Conservation (phyloP, 2,329 filamentous ascomycete genomes). For the Ophiocordyceps robertsii region DNA sequence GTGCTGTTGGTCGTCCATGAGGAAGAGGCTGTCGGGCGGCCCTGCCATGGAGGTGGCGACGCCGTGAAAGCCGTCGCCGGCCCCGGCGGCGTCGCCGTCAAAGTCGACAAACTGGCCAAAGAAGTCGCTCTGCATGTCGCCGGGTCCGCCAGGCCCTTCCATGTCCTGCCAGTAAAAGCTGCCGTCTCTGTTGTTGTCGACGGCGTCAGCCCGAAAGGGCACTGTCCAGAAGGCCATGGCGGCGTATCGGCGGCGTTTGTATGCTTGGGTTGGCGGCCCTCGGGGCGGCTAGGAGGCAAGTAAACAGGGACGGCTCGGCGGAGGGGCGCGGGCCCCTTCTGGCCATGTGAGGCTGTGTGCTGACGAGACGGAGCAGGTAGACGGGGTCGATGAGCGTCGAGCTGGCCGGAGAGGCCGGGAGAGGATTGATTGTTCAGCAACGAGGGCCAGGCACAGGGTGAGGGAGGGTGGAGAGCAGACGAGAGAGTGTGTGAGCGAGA, state of each 20-base stretch:
- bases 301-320: not conserved
- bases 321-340: not conserved
- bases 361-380: not conserved
- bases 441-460: not conserved
- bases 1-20: conserved; percentile 9
- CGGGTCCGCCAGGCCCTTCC: conserved; percentile 14
- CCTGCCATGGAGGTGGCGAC: conserved; percentile 9
- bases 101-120: conserved; percentile 25
- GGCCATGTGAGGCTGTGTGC: not conserved
- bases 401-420: not conserved
- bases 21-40: conserved; percentile 13
- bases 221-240: conserved; percentile 23
- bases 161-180: conserved; percentile 21
- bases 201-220: conserved; percentile 18
- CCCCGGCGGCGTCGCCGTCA: conserved; percentile 12
- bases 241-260: not conserved
- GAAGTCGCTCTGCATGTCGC: conserved; percentile 18
- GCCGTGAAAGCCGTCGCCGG: conserved; percentile 7
- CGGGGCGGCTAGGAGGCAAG: not conserved
- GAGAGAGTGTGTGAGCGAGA: not conserved
- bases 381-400: not conserved
- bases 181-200: conserved; percentile 20
- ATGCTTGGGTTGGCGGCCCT: not conserved
- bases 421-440: not conserved
- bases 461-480: not conserved